Conservation (phyloP, 2,329 filamentous ascomycete species). For the Alternaria tenuissima region DNA sequence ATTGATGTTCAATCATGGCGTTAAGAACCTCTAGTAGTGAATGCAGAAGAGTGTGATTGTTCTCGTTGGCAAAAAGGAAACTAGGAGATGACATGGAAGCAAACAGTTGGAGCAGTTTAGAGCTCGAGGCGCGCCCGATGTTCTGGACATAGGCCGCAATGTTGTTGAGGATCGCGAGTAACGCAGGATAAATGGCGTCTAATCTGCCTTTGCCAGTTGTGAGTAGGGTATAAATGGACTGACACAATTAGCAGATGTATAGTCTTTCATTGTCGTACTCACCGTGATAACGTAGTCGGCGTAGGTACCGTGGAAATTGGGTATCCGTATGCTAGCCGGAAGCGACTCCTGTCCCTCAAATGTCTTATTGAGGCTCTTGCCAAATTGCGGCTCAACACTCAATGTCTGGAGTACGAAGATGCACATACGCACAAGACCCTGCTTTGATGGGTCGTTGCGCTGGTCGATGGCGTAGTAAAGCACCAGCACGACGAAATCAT, state of each 20-base stretch:
- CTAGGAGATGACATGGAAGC: slow-evolving; percentile 92
- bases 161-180: slow-evolving; percentile 93
- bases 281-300: slow-evolving; percentile 93
- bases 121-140: slow-evolving; percentile 76
- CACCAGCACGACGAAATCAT: slow-evolving; percentile 90
- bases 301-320: slow-evolving; percentile 87
- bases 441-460: slow-evolving; percentile 83
- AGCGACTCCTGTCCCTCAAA: slow-evolving; percentile 91
- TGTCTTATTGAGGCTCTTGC: slow-evolving; percentile 83
- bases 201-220: slow-evolving; percentile 90
- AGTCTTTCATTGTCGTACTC: slow-evolving; percentile 41
- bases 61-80: slow-evolving; percentile 91
- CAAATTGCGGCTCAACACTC: slow-evolving; percentile 91
- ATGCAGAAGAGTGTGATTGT: slow-evolving; percentile 81
- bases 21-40: slow-evolving; percentile 90
- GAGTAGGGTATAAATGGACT: slow-evolving; percentile 92
- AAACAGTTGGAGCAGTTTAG: slow-evolving; percentile 87
- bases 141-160: slow-evolving; percentile 84
- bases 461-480: slow-evolving; percentile 94
- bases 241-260: slow-evolving; percentile 32
- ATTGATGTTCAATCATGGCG: slow-evolving; percentile 88
- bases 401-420: slow-evolving; percentile 95
- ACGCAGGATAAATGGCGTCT: slow-evolving; percentile 88
- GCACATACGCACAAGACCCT: slow-evolving; percentile 95
- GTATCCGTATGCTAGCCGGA: slow-evolving; percentile 80